A percentile compares a stretch with the other conserved stretches of the same genome.
Evolutionary conservation across 306 rosid genomes (phyloP).

Genomic region (Sicyos edulis): DNA sequence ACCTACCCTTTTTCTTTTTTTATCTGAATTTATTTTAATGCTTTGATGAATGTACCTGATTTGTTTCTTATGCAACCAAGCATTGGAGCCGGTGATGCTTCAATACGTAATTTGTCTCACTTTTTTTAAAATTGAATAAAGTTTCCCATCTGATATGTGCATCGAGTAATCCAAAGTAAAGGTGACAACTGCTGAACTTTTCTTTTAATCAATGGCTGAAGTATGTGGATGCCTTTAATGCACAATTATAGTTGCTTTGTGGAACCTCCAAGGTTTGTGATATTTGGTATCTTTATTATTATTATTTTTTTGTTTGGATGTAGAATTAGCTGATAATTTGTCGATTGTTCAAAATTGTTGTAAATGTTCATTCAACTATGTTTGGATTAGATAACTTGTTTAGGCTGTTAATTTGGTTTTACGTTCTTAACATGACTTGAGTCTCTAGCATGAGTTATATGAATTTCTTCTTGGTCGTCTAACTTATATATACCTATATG

Average conservation of each 20-base stretch:
- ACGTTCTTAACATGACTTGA: not conserved
- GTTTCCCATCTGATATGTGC: constrained; percentile 15
- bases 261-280: not conserved
- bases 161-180: constrained; percentile 5
- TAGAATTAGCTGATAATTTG: not conserved
- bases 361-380: constrained; percentile 1
- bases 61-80: constrained; percentile 3
- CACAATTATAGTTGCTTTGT: not conserved
- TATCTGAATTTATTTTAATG: not conserved
- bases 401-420: not conserved
- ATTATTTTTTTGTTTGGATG: constrained; percentile 16
- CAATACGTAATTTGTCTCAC: not conserved
- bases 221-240: not conserved
- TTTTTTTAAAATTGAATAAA: constrained; percentile 16
- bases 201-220: not conserved
- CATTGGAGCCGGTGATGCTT: constrained; percentile 20
- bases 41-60: constrained; percentile 4
- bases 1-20: not conserved
- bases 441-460: not conserved
- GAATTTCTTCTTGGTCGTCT: not conserved
- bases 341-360: not conserved
- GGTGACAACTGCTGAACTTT: constrained; percentile 1
- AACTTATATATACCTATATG: not conserved
- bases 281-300: not conserved
- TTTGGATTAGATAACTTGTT: not conserved